Evolutionary conservation across 1,284 basidiomycete genomes (phyloP).

Genomic region (Neolentinus lepideus): DNA sequence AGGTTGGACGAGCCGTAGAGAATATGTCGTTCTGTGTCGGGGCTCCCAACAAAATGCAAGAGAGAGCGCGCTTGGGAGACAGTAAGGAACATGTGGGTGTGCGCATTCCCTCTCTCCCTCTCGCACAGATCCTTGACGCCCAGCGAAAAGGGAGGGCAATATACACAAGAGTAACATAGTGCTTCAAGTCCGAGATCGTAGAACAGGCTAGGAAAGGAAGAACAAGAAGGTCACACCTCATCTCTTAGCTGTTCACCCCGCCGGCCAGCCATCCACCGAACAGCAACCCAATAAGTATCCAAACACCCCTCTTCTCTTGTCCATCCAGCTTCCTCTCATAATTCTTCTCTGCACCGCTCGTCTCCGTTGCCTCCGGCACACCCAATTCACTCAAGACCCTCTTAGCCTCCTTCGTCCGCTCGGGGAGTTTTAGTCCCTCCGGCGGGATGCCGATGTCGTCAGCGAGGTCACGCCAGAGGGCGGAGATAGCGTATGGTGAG

Average conservation of each 20-base stretch:
- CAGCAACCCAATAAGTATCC: slow-evolving; percentile 44
- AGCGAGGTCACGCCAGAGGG: slow-evolving; percentile 27
- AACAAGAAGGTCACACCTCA: slow-evolving; percentile 1
- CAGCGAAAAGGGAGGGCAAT: neutral
- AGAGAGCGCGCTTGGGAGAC: no score
- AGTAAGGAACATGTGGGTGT: no score
- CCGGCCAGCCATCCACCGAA: slow-evolving; percentile 45
- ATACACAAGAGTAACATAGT: neutral
- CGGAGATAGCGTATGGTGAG: slow-evolving; percentile 4
- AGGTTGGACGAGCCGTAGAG: no score
- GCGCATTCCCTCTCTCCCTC: no score
- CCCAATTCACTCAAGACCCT: slow-evolving; percentile 8
- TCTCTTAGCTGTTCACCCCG: slow-evolving; percentile 25
- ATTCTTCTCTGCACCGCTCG: slow-evolving; percentile 15
- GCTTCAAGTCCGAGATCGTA: neutral
- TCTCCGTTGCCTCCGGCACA: slow-evolving; percentile 18
- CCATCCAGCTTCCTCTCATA: slow-evolving; percentile 37
- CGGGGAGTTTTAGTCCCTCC: slow-evolving; percentile 13
- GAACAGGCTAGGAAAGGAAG: neutral
- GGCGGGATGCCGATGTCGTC: slow-evolving; percentile 30
- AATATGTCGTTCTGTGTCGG: no score
- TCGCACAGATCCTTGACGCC: no score
- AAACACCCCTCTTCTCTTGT: slow-evolving; percentile 48
- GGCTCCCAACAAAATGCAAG: no score
- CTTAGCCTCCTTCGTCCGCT: slow-evolving; percentile 10